Percentiles rank a stretch among this genome's conserved stretches.
Evolutionary conservation across 1,284 basidiomycete species (phyloP).

Genomic region (Neotropicomus parvogracilis): DNA sequence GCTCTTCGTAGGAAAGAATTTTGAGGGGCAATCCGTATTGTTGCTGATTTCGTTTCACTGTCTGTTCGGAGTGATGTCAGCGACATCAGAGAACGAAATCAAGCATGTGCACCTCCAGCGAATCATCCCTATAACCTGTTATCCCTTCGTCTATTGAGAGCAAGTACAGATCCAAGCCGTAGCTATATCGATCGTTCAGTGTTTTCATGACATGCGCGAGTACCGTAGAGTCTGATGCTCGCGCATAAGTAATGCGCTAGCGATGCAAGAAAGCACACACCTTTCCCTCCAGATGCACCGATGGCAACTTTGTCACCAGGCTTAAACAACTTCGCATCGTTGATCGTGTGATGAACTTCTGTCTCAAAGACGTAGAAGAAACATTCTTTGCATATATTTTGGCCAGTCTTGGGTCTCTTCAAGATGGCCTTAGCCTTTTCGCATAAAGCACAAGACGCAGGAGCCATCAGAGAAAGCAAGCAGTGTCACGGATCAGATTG

Average conservation of each 20-base stretch:
- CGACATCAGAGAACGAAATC: neutral
- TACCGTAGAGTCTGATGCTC: constrained; percentile 85
- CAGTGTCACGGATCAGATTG: neutral
- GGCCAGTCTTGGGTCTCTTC: constrained; percentile 94
- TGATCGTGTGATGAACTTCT: constrained; percentile 96
- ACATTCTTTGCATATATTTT: constrained; percentile 93
- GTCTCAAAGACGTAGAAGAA: constrained; percentile 98
- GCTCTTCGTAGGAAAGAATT: constrained; percentile 92
- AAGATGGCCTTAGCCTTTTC: constrained; percentile 78
- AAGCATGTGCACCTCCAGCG: constrained; percentile 69
- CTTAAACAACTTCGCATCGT: constrained; percentile 76
- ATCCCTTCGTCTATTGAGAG: constrained; percentile 99
- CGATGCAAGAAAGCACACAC: constrained; percentile 38
- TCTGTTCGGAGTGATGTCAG: constrained; percentile 47
- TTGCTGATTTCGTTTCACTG: constrained; percentile 94
- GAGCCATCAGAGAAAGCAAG: constrained; percentile 49
- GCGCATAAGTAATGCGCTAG: constrained; percentile 2
- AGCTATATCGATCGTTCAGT: constrained; percentile 90
- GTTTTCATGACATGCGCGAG: constrained; percentile 96
- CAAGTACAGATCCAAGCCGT: constrained; percentile 88
- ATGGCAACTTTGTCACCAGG: constrained; percentile 95
- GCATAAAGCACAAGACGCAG: constrained; percentile 73
- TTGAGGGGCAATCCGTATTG: constrained; percentile 96
- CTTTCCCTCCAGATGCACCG: constrained; percentile 97
- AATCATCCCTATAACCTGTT: constrained; percentile 97